Evolutionary conservation across 495 filamentous ascomycete genomes (phyloP), one percentile per base, ranked within the genome.

Genomic region (Neurospora sp.): DNA sequence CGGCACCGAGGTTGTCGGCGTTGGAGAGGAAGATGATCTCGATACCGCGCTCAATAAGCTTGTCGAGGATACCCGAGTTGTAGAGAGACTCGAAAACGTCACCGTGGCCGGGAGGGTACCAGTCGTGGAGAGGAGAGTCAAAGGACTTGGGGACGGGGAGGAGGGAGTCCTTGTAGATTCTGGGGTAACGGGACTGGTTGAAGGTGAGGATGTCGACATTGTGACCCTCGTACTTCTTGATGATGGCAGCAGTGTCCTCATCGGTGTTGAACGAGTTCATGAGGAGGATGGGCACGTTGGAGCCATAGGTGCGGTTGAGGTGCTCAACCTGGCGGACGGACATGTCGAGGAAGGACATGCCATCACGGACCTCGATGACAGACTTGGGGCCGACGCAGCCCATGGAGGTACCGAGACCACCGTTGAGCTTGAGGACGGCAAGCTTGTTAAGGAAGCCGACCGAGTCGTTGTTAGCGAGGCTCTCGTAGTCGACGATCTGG

Each of bases 191-290:
- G 71, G 96, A 98, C 87, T 99, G 96, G 88, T 99, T 99, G 92
- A 99, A 99, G 81, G 96, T 99, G 81, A 98, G 87, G 81, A 99
- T 97, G 82, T 98, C 95, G 77, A 99, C 95, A 79, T 97, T 97
- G 89, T 99, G 96, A 75, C 96, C 96, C 86, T 99, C 95, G 85
- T 99, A 99, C 87, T 99, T 99, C 91, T 98, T 98, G 86, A 99
- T 99, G 85, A 99, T 99, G 82, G 93, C 96, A 76, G 93, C 91
- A 73, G 96, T 99, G 81, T 99, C 96, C 78, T 95, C 90, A 83
- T 98, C 94, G 80, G 96, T 99, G 88, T 99, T 99, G 92, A 99
- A 99, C 71, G 96, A 98, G 90, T 99, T 99, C 96, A 99, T 99
- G 80, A 99, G 89, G 75, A 99, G 91, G 85, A 99, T 98, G 53